Evolutionary conservation across 176 grass and related monocot species (phyloP), one percentile per base, ranked within the genome.

Genomic region (Echinochloa phyllopogon): DNA sequence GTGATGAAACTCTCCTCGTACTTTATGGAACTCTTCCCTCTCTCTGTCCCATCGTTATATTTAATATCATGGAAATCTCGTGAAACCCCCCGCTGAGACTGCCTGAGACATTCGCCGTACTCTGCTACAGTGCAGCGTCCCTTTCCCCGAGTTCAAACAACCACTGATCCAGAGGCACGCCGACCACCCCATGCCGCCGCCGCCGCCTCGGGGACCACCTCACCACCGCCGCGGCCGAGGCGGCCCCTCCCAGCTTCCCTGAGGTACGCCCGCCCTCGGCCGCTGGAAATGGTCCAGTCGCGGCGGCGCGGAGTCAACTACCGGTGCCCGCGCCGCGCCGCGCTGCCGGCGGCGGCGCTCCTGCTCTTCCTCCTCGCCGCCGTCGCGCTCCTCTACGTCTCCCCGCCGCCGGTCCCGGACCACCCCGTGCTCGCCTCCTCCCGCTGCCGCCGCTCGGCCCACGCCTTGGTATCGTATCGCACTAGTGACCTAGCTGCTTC

Each of bases 321-420:
- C 78, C 83, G 75, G 52, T 77, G 84, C 83, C 84, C 84, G 65
- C 89, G 81, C 75, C 87, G 78, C 78, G 80, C 79, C 27, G 62
- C 72, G 3, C 67, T 87, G 36, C 77, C 85, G 59, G 49, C 88
- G 51, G 51, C 71, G 36, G 89, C 78, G 29, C 81, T 88, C 73
- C 88, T 94, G 60, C 90, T 94, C 62, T 86, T 97, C 75, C 86
- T 93, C 77, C 48, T 94, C 82, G 84, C 69, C 59, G 87, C 89
- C 75, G 57, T 92, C 61, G 63, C 86, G 25, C 74, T 94, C 42
- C 89, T 94, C 38, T 97, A 86, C 84, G 39, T 92, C 48, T 89
- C 90, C 29, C 87, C 94, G 20, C 94, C 91, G 3, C 94, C 89
- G 7, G 64, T 94, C 65, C 80, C 75, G 11, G 94, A 97, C 81